A percentile compares a stretch with the other conserved stretches of the same genome.
Evolutionary conservation across 306 rosid genomes (phyloP).

Genomic region (Ceratonia siliqua): DNA sequence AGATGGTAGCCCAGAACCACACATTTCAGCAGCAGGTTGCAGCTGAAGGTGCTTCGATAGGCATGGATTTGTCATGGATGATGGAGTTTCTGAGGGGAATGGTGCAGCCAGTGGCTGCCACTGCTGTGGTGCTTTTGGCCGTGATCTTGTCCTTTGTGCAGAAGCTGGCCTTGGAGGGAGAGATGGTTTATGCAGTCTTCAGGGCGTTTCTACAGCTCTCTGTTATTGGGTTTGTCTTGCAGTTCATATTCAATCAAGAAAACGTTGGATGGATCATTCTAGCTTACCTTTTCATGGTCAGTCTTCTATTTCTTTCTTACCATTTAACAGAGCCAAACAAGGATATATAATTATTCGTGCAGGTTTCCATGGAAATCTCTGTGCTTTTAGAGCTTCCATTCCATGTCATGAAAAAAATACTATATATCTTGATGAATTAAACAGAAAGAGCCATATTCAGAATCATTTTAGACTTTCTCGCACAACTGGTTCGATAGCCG

Average conservation of each 20-base stretch:
- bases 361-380: conserved; percentile 14
- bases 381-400: neutral
- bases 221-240: conserved; percentile 81
- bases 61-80: conserved; percentile 58
- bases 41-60: neutral
- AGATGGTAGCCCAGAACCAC: conserved; percentile 18
- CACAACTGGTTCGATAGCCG: too few relatives aligned
- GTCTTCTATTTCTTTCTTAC: neutral
- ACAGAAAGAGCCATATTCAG: too few relatives aligned
- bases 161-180: conserved; percentile 71
- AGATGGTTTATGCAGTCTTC: conserved; percentile 66
- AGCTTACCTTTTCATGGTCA: conserved; percentile 92
- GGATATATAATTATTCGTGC: neutral
- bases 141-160: conserved; percentile 60
- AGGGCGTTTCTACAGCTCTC: conserved; percentile 92
- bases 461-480: too few relatives aligned
- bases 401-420: neutral
- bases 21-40: conserved; percentile 10
- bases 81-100: conserved; percentile 65
- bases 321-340: neutral
- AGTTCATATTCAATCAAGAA: conserved; percentile 77
- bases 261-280: conserved; percentile 74
- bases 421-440: too few relatives aligned
- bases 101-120: conserved; percentile 75
- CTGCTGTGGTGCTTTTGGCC: conserved; percentile 67